Evolutionary conservation across 257 asterid genomes (phyloP).

Genomic region (Perilla frutescens): DNA sequence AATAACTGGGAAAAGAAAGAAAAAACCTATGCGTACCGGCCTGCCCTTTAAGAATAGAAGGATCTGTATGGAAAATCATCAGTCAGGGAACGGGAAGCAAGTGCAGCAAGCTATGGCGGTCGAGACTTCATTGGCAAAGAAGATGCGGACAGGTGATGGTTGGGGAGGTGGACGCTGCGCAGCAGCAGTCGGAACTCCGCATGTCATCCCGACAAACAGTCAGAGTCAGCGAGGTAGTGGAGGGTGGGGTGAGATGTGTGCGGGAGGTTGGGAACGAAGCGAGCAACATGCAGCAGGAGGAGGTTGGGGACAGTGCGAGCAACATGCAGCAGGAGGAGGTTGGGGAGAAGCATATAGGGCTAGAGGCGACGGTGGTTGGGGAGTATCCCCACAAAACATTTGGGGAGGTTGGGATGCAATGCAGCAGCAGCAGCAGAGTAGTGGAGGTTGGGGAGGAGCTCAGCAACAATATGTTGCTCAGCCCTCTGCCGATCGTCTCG

Average conservation of each 20-base stretch:
- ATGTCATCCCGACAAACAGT: constrained; percentile 1
- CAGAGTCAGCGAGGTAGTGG: constrained; percentile 8
- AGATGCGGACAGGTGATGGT: constrained; percentile 39
- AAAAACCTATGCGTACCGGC: constrained; percentile 7
- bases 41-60: constrained; percentile 16
- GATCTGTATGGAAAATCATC: constrained; percentile 9
- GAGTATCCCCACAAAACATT: neutral
- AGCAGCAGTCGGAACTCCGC: constrained; percentile 25
- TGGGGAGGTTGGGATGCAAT: constrained; percentile 1
- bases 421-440: constrained; percentile 1
- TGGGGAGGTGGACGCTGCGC: constrained; percentile 38
- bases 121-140: constrained; percentile 37
- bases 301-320: constrained; percentile 22
- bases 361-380: constrained; percentile 26
- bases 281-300: constrained; percentile 1
- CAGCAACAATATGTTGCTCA: neutral
- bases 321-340: constrained; percentile 1
- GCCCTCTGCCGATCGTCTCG: too few species aligned
- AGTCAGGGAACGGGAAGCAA: constrained; percentile 15
- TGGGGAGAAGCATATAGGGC: constrained; percentile 24
- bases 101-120: neutral
- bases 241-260: constrained; percentile 16
- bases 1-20: constrained; percentile 39
- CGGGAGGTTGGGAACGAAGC: constrained; percentile 24
- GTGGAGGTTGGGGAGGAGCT: constrained; percentile 33